Percentiles rank a stretch among this genome's conserved stretches.
Conservation (phyloP, 371 early-diverging fungal species). For the Mortierella polycephala region DNA sequence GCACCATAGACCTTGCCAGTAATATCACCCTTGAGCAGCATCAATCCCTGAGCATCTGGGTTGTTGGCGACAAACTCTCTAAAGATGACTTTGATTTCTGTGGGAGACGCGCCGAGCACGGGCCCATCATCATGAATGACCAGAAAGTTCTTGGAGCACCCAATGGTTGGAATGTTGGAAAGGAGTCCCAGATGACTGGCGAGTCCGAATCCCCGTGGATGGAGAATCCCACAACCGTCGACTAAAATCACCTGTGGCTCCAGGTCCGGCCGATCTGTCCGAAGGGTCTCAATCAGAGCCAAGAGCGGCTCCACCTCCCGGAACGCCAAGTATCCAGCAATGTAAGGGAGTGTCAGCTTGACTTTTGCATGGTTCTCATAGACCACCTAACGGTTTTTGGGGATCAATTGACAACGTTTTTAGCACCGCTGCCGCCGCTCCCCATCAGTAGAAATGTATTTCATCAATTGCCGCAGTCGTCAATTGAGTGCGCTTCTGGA, state of each 20-base stretch:
- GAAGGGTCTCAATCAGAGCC: constrained; percentile 64
- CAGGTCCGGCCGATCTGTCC: constrained; percentile 60
- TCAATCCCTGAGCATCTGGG: constrained; percentile 30
- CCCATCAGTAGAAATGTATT: background rate
- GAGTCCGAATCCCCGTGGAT: constrained; percentile 88
- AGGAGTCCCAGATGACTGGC: constrained; percentile 90
- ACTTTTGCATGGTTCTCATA: constrained; percentile 65
- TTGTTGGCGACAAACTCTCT: constrained; percentile 19
- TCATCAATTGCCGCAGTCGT: constrained; percentile 6
- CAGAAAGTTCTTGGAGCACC: constrained; percentile 90
- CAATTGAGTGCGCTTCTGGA: constrained; percentile 4
- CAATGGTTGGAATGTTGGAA: constrained; percentile 79
- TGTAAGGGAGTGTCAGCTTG: constrained; percentile 79
- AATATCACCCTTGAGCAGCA: constrained; percentile 26
- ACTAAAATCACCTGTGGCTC: constrained; percentile 84
- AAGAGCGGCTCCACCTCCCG: constrained; percentile 80
- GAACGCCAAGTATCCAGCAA: constrained; percentile 90
- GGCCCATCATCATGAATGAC: constrained; percentile 67
- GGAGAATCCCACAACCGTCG: constrained; percentile 92
- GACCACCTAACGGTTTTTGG: constrained; percentile 58
- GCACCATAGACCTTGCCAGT: constrained; percentile 71
- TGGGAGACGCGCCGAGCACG: constrained; percentile 29
- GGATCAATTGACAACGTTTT: constrained; percentile 1
- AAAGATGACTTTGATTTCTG: constrained; percentile 34
- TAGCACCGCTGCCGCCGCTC: no score